Base-by-base conservation (phyloP, 257 asterid species). In the Vinca minor region DNA sequence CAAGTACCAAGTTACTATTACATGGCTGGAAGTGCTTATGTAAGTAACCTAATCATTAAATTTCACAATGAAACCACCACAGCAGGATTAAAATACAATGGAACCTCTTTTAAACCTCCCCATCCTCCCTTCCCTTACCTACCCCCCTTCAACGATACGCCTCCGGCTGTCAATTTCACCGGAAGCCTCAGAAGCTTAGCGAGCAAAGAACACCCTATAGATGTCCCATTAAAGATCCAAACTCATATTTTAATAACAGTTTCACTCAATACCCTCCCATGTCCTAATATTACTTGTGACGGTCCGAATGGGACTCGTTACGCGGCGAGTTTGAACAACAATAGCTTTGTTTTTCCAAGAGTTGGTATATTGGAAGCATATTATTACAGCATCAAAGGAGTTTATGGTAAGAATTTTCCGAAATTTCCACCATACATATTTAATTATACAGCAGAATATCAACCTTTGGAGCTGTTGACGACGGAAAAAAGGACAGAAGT, bases 311-410 rank as follows among this genome's bases (percentile, higher is more conserved):
- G 72, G 7, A 65, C 69, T 5, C 57, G 69, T 26, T 23, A 57
- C 0, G 31, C 68, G 11, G 85, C 94, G 1, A 89, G 96, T 17
- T 53, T 87, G 63, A 89, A 80, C 58, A 89, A 89, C 71, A 73
- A 83, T 44, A 83, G 80, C 31, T 87, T 82, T 18, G 62, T 26
- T 0, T 0, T 0, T 1, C 95, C 96, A 1, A 20, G 48, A 20
- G 55, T 73, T 32, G 74, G 84, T 6, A 81, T 89, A 35, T 81
- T 89, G 2, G 69, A 76, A 13, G 96, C 96, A n/a, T 89, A 89
- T 39, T 80, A 89, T 25, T 23, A 83, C 1, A 57, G 50, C 8
- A 54, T 80, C 2, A 68, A 42, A 3, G 83, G 86, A 7, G 84
- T 89, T 13, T 83, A 72, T 25, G 65, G 61, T 1, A 47, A 61